Base-by-base conservation (phyloP, 441 rosid genomes). In the Brassica balearica region DNA sequence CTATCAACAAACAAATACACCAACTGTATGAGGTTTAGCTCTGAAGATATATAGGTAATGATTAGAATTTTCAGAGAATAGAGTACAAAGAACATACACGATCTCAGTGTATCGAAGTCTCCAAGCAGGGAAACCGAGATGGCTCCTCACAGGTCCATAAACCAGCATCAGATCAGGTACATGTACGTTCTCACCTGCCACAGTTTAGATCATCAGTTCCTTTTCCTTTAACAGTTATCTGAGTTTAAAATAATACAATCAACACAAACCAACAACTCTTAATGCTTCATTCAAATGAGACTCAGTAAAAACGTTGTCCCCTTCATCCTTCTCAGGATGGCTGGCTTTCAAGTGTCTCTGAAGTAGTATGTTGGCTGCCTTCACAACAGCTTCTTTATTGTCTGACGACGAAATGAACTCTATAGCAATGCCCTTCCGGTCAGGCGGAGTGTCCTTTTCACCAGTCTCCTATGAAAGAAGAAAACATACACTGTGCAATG, bases 71-170 rank as follows among this genome's bases (percentile, higher is more conserved):
- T n/a, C n/a, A n/a, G n/a, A n/a, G n/a, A n/a, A n/a, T n/a, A n/a
- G n/a, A n/a, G 61, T 65, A 17, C 8, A 64, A 75, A 43, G 65
- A 14, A 86, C 92, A 69, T 77, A 93, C 97, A 87, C 74, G 69
- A 96, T 91, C 93, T 96, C 98, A 1, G 97, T 89, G 71, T 90
- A 95, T 73, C 88, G 88, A 70, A 93, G 84, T 86, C 97, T 86
- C 98, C 98, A 93, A 8, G 96, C 87, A 11, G 99, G 98, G 80
- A 93, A 95, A 77, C 98, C 98, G 14, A 85, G 86, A 75, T 92
- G 97, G 85, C 97, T 89, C 84, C 97, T 88, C 66, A 84, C 85
- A 51, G 97, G 96, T 76, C 94, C 98, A 86, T 90, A 92, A 78
- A 93, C 92, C 43, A 95, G 85, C 48, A 93, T 76, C 65, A 95